Base-by-base conservation (phyloP, 1,139 yeast species). In the Sugiyamaella japonica region DNA sequence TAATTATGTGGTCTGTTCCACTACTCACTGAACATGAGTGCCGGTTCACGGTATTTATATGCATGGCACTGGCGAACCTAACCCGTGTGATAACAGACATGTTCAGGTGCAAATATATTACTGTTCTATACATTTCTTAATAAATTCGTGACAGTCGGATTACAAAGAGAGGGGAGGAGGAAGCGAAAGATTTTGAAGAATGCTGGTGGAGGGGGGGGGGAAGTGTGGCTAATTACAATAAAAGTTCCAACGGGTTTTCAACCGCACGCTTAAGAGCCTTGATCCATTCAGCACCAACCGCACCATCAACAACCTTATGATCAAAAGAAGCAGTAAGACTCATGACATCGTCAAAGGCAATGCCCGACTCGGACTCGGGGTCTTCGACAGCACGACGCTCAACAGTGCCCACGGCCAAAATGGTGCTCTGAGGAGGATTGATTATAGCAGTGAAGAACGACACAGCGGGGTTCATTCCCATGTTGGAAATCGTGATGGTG, bases 381-480 rank as follows among this genome's bases (percentile, higher is more conserved):
- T 95, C 96, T 71, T 95, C 97, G 61, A 93, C 86, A 54, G 98
- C 96, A 70, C 85, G 88, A 78, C 90, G 89, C 73, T 87, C 90
- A 60, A 85, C 84, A 48, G 99, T 91, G 68, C 97, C 97, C 65
- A 93, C 82, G 61, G 99, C 99, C 66, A 93, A 76, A 67, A 93
- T 93, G 55, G 96, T 85, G 52, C 93, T 81, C 76, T 93, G 99
- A 56, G 99, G 99, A 59, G 97, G 98, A 83, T 93, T 93, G 72
- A 93, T 86, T 75, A 93, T 93, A 39, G 99, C 93, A 44, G 99
- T 91, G 82, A 93, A 93, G 71, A 85, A 72, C 63, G 85, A 80
- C 51, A 93, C 97, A 55, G 99, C 98, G 59, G 79, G 82, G 83
- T 93, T 93, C 99, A 93, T 93, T 70, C 99, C 99, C 80, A 95